Base-by-base conservation (phyloP, 2,329 filamentous ascomycete species). In the Arthroderma uncinatum region DNA sequence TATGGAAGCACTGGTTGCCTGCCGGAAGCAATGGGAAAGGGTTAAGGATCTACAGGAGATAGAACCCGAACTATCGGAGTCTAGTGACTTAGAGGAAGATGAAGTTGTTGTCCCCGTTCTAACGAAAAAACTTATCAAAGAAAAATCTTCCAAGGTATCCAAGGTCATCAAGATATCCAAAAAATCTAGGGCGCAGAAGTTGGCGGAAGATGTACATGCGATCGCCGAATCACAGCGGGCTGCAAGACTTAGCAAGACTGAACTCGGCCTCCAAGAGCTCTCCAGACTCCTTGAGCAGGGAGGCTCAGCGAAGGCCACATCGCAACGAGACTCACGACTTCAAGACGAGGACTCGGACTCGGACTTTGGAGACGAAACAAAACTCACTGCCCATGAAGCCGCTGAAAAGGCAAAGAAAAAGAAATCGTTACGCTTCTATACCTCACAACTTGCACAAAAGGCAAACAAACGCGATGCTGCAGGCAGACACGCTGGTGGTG, bases 391-490 rank as follows among this genome's bases (percentile, higher is more conserved):
- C 9, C 80, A 84, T 60, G 84, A 92, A 60, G 86, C 89, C 0
- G 87, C 87, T 42, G 89, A 95, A 66, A 98, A 98, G 74, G 87
- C 85, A 0, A 82, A 83, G 59, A 87, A 87, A 71, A 95, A 93
- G 79, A 95, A 94, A 78, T 89, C 83, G 62, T 81, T 98, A 58
- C 87, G 90, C 61, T 98, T 98, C 78, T 98, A 98, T 79, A 97
- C 94, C 1, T 95, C 91, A 2, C 93, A 98, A 70, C 93, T 98
- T 63, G 86, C 88, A 28, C 92, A 97, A 70, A 97, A 96, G 74
- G 84, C 89, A 57, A 95, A 89, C 75, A 91, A 89, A 70, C 88
- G 78, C 69, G 64, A 83, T 66, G 60, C 74, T 75, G 71, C 86
- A 80, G 62, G 84, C 77, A 40, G 84, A 78, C 69, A 88, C 80